Evolutionary conservation across 192 early-diverging fungal genomes (phyloP).

Genomic region (Geosiphon pyriformis): DNA sequence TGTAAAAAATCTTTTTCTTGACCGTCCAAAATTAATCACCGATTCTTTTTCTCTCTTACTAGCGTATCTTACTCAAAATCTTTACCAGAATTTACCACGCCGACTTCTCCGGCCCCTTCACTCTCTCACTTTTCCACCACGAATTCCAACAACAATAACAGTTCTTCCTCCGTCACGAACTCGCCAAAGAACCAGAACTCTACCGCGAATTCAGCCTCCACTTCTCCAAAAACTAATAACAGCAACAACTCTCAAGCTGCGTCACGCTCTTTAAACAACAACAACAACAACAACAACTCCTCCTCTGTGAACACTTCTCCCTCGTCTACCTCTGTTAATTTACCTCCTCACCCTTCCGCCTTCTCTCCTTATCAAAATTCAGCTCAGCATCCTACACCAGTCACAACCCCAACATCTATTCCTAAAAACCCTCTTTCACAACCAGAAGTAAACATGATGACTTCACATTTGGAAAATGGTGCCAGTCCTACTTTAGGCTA

Average conservation of each 20-base stretch:
- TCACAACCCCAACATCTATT: conserved; percentile 10
- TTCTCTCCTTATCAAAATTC: conserved; percentile 20
- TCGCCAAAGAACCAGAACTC: not conserved
- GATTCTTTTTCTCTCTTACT: conserved; percentile 16
- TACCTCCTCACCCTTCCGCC: conserved; percentile 8
- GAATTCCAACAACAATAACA: not conserved
- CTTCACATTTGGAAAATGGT: conserved; percentile 20
- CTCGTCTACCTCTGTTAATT: not conserved
- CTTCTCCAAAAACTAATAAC: conserved; percentile 11
- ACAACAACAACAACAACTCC: not conserved
- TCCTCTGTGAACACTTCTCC: not conserved
- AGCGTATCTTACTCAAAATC: conserved; percentile 13
- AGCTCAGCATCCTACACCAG: conserved; percentile 21
- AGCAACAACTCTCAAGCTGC: conserved; percentile 21
- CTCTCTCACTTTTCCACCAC: conserved; percentile 10
- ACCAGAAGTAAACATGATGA: conserved; percentile 11
- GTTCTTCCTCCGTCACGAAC: not conserved
- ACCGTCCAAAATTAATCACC: conserved; percentile 21
- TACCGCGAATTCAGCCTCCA: not conserved
- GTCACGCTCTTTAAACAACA: conserved; percentile 12
- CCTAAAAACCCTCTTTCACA: conserved; percentile 8
- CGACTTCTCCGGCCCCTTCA: conserved; percentile 20
- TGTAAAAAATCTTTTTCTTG: conserved; percentile 11
- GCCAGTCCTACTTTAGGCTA: conserved; percentile 15
- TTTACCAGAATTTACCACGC: conserved; percentile 8